These are phyloP conservation scores for Leccinum uliginosum DNA, from an alignment of 768 basidiomycete species.

Conservation along the genomic window DNA sequence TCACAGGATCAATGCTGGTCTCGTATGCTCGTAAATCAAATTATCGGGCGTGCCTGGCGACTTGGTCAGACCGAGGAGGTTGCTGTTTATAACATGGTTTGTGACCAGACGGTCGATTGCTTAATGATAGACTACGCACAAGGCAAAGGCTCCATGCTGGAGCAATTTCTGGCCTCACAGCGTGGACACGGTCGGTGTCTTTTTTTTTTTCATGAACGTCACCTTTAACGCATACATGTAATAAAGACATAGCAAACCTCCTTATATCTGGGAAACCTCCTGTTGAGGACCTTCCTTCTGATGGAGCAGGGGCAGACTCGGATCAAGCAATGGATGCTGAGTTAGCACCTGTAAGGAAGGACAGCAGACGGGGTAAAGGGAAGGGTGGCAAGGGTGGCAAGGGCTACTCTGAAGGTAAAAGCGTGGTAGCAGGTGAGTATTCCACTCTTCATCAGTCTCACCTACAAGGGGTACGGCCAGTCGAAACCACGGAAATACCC, in stretches of 20 bases:
- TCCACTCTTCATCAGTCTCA: background rate
- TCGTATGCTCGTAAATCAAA: constrained; percentile 8
- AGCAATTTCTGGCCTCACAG: constrained; percentile 1
- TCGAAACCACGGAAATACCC: background rate
- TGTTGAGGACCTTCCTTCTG: background rate
- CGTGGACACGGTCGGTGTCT: background rate
- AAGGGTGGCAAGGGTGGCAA: background rate
- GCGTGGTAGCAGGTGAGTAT: background rate
- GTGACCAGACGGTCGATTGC: constrained; percentile 5
- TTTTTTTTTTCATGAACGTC: no score
- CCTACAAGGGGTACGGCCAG: no score
- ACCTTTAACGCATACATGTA: background rate
- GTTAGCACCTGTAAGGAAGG: background rate
- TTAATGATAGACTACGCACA: constrained; percentile 10
- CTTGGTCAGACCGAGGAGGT: constrained; percentile 8
- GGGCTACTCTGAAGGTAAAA: background rate
- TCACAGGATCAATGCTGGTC: no score
- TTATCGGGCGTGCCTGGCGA: constrained; percentile 13
- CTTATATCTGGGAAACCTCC: background rate
- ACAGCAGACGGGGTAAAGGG: no score
- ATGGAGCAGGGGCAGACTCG: background rate
- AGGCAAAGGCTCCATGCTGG: constrained; percentile 10
- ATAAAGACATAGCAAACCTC: background rate
- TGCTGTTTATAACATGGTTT: constrained; percentile 7
- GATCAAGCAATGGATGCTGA: background rate